Conservation (phyloP, 2,329 filamentous ascomycete genomes). For the Orbilia quercus region DNA sequence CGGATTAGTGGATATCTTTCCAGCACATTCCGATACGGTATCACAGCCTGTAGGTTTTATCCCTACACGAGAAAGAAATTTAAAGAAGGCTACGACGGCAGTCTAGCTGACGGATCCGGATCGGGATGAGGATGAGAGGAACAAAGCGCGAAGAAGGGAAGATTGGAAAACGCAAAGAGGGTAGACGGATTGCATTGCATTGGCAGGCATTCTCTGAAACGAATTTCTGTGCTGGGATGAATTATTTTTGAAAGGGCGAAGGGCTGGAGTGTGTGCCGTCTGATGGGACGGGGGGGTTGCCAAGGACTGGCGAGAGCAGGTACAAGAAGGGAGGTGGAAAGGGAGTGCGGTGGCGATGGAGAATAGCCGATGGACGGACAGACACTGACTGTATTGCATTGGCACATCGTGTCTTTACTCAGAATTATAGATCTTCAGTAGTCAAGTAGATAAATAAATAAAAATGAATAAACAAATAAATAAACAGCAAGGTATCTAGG, state of each 20-base stretch:
- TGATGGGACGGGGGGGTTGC: slow-evolving; percentile 17
- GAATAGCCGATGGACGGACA: slow-evolving; percentile 19
- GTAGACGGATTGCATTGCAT: slow-evolving; percentile 18
- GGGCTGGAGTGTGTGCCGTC: not conserved
- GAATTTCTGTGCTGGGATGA: not conserved
- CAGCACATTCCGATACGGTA: too few relatives aligned
- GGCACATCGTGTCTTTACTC: too few relatives aligned
- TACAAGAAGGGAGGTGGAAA: slow-evolving; percentile 11
- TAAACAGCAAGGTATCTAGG: too few relatives aligned
- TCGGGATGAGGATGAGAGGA: not conserved
- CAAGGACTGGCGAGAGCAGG: slow-evolving; percentile 23
- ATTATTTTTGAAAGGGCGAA: not conserved
- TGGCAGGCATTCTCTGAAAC: slow-evolving; percentile 10
- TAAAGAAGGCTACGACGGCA: not conserved
- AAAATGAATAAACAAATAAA: too few relatives aligned
- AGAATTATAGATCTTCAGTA: not conserved
- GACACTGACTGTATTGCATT: too few relatives aligned
- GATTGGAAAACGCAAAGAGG: not conserved
- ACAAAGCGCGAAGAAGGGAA: not conserved
- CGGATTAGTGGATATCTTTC: too few relatives aligned
- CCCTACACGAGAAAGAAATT: too few relatives aligned
- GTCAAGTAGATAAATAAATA: not conserved
- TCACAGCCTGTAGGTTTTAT: too few relatives aligned
- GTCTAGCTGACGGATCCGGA: slow-evolving; percentile 6
- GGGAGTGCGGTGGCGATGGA: slow-evolving; percentile 20